Evolutionary conservation across 2,329 filamentous ascomycete species (phyloP).

Genomic region (Epichloe gansuensis): DNA sequence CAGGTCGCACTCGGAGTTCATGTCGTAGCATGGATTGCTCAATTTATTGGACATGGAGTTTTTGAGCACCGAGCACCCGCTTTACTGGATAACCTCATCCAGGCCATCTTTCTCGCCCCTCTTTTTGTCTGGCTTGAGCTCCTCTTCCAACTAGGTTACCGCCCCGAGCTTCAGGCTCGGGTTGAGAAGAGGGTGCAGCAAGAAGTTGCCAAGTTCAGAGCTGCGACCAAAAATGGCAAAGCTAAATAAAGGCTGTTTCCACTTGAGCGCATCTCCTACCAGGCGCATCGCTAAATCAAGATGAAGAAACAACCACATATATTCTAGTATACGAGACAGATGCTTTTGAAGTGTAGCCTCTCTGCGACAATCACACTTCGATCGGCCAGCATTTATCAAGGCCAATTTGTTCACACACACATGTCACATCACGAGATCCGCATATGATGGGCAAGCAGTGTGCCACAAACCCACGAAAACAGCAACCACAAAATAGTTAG

Average conservation of each 20-base stretch:
- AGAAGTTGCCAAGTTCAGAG: conserved; percentile 65
- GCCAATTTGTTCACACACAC: not conserved
- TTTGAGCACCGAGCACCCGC: conserved; percentile 85
- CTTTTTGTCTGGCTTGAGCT: conserved; percentile 97
- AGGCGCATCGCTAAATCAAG: not conserved
- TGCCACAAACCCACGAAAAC: not conserved
- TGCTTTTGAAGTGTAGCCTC: not conserved
- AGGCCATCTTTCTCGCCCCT: conserved; percentile 84
- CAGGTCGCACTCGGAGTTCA: conserved; percentile 54
- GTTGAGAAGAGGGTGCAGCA: conserved; percentile 64
- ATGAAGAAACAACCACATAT: not conserved
- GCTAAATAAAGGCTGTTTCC: conserved; percentile 26
- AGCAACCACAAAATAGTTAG: not conserved
- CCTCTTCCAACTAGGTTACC: conserved; percentile 81
- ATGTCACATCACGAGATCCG: too few relatives aligned
- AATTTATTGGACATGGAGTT: conserved; percentile 83
- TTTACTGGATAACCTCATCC: conserved; percentile 79
- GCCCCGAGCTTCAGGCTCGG: conserved; percentile 72
- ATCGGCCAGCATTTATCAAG: not conserved
- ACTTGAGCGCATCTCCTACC: not conserved
- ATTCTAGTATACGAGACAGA: not conserved
- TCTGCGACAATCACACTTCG: not conserved
- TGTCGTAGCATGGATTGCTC: conserved; percentile 67
- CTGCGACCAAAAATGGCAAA: conserved; percentile 43
- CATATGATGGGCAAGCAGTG: not conserved